Evolutionary conservation across 2,329 filamentous ascomycete genomes (phyloP).

Genomic region (Aspergillus uvarum): DNA sequence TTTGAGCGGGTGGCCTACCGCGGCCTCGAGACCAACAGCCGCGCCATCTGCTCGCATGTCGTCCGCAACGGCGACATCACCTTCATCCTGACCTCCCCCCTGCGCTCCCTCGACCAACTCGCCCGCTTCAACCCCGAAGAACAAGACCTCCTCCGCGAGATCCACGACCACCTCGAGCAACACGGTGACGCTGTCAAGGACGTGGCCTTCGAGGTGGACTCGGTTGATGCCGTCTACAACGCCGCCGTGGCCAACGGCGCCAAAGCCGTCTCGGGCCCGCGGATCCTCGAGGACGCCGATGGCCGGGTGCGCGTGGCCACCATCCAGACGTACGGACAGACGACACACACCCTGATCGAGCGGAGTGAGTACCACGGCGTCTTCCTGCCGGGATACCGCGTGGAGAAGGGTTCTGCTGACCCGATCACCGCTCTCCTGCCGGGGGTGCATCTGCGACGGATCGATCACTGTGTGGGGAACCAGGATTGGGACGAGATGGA

Average conservation of each 20-base stretch:
- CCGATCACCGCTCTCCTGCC: conserved; percentile 56
- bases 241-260: conserved; percentile 62
- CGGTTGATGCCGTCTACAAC: conserved; percentile 75
- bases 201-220: conserved; percentile 91
- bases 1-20: conserved; percentile 80
- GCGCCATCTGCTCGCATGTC: conserved; percentile 79
- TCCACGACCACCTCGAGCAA: conserved; percentile 77
- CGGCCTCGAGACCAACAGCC: conserved; percentile 83
- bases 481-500: conserved; percentile 93
- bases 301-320: conserved; percentile 72
- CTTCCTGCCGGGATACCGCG: conserved; percentile 81
- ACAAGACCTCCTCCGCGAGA: conserved; percentile 64
- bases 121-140: conserved; percentile 60
- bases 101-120: conserved; percentile 63
- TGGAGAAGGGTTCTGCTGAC: conserved; percentile 49
- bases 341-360: conserved; percentile 86
- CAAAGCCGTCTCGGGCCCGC: conserved; percentile 44
- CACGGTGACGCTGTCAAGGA: conserved; percentile 96
- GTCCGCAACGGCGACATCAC: conserved; percentile 45
- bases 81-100: conserved; percentile 44
- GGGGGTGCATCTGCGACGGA: conserved; percentile 65
- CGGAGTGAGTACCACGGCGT: conserved; percentile 67
- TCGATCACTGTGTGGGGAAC: conserved; percentile 97
- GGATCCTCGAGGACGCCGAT: conserved; percentile 60
- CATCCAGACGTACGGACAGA: conserved; percentile 91